Percentiles rank a stretch among this genome's conserved stretches.
These are phyloP conservation scores for Phoma sp. DNA, from an alignment of 2,329 filamentous ascomycete genomes.

Conservation along the genomic window DNA sequence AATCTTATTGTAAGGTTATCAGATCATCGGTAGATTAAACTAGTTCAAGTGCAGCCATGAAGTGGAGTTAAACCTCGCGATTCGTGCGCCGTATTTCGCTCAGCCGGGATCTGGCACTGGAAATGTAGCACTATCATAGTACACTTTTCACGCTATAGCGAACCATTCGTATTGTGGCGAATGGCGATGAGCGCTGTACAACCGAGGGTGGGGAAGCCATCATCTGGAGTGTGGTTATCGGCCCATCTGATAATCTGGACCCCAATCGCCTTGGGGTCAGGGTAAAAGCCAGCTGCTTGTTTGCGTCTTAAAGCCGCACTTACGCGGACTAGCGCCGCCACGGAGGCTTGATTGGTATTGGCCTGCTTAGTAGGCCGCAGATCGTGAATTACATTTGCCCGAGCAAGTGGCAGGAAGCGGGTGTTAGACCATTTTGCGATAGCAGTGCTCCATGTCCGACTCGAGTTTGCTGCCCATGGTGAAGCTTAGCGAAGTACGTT, in stretches of 20 bases:
- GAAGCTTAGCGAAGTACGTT: background rate
- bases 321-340: constrained; percentile 16
- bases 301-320: constrained; percentile 21
- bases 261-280: constrained; percentile 18
- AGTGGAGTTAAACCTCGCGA: constrained; percentile 20
- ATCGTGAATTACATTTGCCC: constrained; percentile 8
- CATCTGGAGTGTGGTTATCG: no score
- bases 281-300: constrained; percentile 26
- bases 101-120: background rate
- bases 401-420: background rate
- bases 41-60: constrained; percentile 6
- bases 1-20: constrained; percentile 23
- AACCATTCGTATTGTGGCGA: no score
- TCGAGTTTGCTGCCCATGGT: constrained; percentile 9
- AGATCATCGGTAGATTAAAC: constrained; percentile 28
- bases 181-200: no score
- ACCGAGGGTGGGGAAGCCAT: no score
- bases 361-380: constrained; percentile 28
- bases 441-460: constrained; percentile 1
- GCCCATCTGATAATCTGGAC: constrained; percentile 43
- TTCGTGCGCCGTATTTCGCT: background rate
- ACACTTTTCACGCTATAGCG: no score
- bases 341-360: constrained; percentile 33
- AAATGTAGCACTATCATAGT: constrained; percentile 9
- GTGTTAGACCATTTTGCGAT: constrained; percentile 2